Conservation (phyloP, 2,329 filamentous ascomycete genomes). For the Triangularia setosa region DNA sequence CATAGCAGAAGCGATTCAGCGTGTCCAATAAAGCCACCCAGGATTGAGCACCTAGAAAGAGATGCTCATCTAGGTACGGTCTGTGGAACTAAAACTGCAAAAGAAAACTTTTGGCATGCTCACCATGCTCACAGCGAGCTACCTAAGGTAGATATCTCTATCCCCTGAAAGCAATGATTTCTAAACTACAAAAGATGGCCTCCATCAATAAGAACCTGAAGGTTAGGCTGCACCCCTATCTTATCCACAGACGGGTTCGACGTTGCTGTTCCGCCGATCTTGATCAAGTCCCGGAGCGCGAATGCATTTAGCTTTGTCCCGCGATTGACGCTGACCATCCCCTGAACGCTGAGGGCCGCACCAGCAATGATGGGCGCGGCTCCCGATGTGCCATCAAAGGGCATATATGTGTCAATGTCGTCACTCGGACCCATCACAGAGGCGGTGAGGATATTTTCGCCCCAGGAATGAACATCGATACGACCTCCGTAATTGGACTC, state of each 20-base stretch:
- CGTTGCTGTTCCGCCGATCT: constrained; percentile 4
- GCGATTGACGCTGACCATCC: constrained; percentile 8
- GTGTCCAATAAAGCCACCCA: too few relatives aligned
- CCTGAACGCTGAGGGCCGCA: constrained; percentile 12
- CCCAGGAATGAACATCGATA: constrained; percentile 15
- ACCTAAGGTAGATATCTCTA: too few relatives aligned
- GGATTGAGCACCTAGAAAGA: too few relatives aligned
- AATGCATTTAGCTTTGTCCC: constrained; percentile 7
- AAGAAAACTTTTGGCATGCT: too few relatives aligned
- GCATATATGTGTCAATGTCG: background rate
- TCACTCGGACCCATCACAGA: background rate
- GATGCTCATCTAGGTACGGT: too few relatives aligned
- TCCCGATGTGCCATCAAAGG: constrained; percentile 13
- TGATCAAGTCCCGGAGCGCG: constrained; percentile 9
- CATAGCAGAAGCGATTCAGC: too few relatives aligned
- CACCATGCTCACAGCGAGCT: too few relatives aligned
- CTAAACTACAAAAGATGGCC: background rate
- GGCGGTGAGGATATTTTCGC: constrained; percentile 10
- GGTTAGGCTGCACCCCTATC: constrained; percentile 15
- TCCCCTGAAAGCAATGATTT: background rate
- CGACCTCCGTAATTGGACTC: constrained; percentile 12
- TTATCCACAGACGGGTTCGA: background rate
- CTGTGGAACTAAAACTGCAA: too few relatives aligned
- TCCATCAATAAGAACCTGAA: constrained; percentile 13
- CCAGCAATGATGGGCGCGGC: constrained; percentile 15